Evolutionary conservation across 2,329 filamentous ascomycete genomes (phyloP).

Genomic region (Coniella lustricola): DNA sequence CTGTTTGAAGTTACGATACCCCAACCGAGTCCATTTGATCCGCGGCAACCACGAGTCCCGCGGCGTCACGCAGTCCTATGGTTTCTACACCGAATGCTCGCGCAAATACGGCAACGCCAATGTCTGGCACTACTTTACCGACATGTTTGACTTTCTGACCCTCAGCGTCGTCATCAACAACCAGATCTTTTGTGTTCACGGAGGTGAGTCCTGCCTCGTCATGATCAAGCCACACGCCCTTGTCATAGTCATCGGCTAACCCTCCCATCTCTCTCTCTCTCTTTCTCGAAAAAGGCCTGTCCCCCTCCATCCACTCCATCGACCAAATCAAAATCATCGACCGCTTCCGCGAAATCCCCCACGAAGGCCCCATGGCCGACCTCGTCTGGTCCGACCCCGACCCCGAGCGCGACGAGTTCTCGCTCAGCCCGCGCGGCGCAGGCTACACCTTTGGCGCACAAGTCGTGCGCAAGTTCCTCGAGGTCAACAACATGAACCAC

Average conservation of each 20-base stretch:
- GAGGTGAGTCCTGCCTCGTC: constrained; percentile 44
- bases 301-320: constrained; percentile 90
- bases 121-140: constrained; percentile 99
- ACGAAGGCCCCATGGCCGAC: constrained; percentile 99
- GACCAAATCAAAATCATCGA: constrained; percentile 99
- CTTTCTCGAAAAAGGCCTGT: constrained; percentile 50
- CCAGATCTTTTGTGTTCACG: constrained; percentile 98
- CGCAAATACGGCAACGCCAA: constrained; percentile 98
- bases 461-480: constrained; percentile 95
- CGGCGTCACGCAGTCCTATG: constrained; percentile 96
- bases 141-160: constrained; percentile 99
- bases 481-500: constrained; percentile 96
- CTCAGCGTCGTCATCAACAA: constrained; percentile 97
- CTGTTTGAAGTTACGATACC: constrained; percentile 94
- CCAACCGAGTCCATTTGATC: constrained; percentile 89
- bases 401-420: constrained; percentile 95
- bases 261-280: too few relatives aligned
- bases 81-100: constrained; percentile 97
- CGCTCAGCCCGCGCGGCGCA: constrained; percentile 82
- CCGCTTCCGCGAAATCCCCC: constrained; percentile 94
- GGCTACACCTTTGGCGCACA: constrained; percentile 97
- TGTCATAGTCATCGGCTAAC: constrained; percentile 5
- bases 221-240: background rate
- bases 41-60: constrained; percentile 97
- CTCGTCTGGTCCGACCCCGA: constrained; percentile 98